These are phyloP conservation scores for Ceratocystis cubensis DNA, from an alignment of 2,329 filamentous ascomycete species.

Conservation along the genomic window DNA sequence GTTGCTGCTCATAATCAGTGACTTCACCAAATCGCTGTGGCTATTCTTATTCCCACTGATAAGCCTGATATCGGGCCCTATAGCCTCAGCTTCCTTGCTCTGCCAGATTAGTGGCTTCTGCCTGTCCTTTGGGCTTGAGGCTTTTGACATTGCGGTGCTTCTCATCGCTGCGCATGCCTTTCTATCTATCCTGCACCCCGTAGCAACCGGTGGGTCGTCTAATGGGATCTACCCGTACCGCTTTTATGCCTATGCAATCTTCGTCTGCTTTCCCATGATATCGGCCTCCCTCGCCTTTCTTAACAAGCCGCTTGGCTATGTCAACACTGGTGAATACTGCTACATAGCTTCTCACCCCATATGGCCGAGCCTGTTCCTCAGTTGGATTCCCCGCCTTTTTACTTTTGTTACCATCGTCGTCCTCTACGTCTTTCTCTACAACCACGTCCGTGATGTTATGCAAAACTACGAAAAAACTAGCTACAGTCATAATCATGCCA, in stretches of 20 bases:
- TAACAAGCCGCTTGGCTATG: constrained; percentile 41
- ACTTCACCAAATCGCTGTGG: constrained; percentile 58
- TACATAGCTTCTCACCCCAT: constrained; percentile 52
- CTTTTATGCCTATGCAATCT: constrained; percentile 44
- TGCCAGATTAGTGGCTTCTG: constrained; percentile 60
- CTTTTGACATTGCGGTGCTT: constrained; percentile 57
- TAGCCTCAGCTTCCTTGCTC: constrained; percentile 41
- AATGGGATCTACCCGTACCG: constrained; percentile 59
- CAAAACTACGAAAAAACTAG: constrained; percentile 17
- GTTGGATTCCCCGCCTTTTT: constrained; percentile 62
- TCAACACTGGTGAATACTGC: constrained; percentile 55
- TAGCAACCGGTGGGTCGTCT: constrained; percentile 32
- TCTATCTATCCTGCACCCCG: constrained; percentile 55
- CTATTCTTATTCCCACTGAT: constrained; percentile 53
- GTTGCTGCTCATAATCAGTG: constrained; percentile 59
- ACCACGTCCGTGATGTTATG: constrained; percentile 40
- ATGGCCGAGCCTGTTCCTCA: constrained; percentile 56
- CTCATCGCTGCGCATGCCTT: constrained; percentile 63
- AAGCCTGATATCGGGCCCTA: constrained; percentile 39
- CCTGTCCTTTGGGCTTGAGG: constrained; percentile 52
- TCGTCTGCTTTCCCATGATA: constrained; percentile 45
- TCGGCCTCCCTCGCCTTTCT: constrained; percentile 53
- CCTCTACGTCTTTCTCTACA: constrained; percentile 57
- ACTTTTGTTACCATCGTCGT: constrained; percentile 51
- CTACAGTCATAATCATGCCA: constrained; percentile 13